Conservation (phyloP, 1,284 basidiomycete species). For the Termitomyces sp. region DNA sequence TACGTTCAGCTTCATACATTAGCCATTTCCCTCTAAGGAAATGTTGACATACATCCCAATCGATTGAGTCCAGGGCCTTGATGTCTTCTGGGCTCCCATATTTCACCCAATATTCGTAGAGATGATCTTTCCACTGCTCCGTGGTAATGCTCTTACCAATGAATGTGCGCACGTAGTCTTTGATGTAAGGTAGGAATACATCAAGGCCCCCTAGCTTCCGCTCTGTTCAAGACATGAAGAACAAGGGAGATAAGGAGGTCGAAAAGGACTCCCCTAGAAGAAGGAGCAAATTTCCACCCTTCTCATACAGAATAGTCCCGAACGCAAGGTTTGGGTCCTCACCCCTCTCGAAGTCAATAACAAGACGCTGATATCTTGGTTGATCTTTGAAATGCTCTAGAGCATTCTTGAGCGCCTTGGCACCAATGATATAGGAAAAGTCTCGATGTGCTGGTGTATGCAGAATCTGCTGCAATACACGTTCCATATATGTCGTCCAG, state of each 20-base stretch:
- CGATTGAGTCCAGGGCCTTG: conserved; percentile 65
- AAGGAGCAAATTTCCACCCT: conserved; percentile 48
- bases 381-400: conserved; percentile 55
- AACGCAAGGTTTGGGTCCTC: conserved; percentile 84
- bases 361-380: conserved; percentile 80
- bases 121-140: conserved; percentile 81
- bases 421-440: conserved; percentile 76
- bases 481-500: conserved; percentile 93
- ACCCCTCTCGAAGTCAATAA: conserved; percentile 76
- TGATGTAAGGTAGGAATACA: conserved; percentile 76
- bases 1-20: conserved; percentile 25
- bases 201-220: conserved; percentile 82
- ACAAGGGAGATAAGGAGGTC: not conserved
- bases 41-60: conserved; percentile 64
- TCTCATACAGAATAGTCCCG: conserved; percentile 45
- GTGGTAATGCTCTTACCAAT: conserved; percentile 85
- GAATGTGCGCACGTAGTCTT: conserved; percentile 76
- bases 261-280: conserved; percentile 44
- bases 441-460: conserved; percentile 79
- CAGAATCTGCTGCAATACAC: conserved; percentile 70
- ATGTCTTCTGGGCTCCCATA: conserved; percentile 61
- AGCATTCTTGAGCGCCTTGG: conserved; percentile 70
- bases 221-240: conserved; percentile 40
- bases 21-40: not conserved
- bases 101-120: conserved; percentile 71